Evolutionary conservation across 352 stramenopile species (phyloP).

Genomic region (Discostella stelligera): DNA sequence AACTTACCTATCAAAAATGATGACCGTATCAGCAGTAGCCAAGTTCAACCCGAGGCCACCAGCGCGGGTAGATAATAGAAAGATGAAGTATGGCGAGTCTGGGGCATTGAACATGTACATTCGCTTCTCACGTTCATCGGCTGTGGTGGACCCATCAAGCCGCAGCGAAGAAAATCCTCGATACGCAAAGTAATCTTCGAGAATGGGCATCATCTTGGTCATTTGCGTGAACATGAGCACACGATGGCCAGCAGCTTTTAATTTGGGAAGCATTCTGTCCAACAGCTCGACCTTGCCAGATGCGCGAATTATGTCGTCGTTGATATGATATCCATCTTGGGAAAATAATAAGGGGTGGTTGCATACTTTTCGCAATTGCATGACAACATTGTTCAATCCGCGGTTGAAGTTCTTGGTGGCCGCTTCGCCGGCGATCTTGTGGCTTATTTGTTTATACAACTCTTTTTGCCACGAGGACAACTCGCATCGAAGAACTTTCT

Average conservation of each 20-base stretch:
- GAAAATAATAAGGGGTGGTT: constrained; percentile 99
- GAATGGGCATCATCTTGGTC: constrained; percentile 98
- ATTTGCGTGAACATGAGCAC: constrained; percentile 99
- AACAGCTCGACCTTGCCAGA: constrained; percentile 97
- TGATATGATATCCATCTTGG: constrained; percentile 80
- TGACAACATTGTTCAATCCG: constrained; percentile 95
- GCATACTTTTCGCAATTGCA: constrained; percentile 99
- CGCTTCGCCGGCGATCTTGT: constrained; percentile 64
- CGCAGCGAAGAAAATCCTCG: constrained; percentile 87
- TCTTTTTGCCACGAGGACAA: constrained; percentile 95
- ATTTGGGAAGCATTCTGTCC: constrained; percentile 93
- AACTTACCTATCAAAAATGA: constrained; percentile 94
- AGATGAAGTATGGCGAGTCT: constrained; percentile 95
- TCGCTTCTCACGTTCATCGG: constrained; percentile 82
- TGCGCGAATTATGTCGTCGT: constrained; percentile 86
- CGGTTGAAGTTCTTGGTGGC: constrained; percentile 53
- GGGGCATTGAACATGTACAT: constrained; percentile 98
- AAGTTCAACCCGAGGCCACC: constrained; percentile 98
- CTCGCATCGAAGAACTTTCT: constrained; percentile 93
- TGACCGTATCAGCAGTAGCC: constrained; percentile 96
- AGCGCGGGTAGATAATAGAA: constrained; percentile 95
- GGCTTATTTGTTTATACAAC: constrained; percentile 93
- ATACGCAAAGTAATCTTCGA: constrained; percentile 97
- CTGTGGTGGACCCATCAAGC: constrained; percentile 88
- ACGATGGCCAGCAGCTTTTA: constrained; percentile 93